These are phyloP conservation scores for Scytalidium lignicola DNA, from an alignment of 2,329 filamentous ascomycete species.

Conservation along the genomic window DNA sequence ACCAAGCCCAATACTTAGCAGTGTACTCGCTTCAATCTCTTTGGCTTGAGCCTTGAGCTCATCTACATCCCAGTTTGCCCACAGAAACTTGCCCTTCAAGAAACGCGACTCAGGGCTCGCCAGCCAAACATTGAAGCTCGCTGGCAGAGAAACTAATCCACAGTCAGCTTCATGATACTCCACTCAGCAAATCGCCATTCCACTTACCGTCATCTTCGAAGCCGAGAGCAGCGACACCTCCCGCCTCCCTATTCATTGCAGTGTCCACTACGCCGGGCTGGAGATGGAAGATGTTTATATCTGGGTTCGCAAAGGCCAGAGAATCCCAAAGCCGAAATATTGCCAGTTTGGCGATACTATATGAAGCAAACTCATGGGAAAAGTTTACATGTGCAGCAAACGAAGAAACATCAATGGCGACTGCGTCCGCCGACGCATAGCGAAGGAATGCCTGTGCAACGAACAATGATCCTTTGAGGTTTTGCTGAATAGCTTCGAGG, in stretches of 20 bases:
- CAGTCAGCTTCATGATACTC: constrained; percentile 12
- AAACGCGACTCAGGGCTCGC: constrained; percentile 37
- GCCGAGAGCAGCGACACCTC: constrained; percentile 16
- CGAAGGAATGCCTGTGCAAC: constrained; percentile 31
- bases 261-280: constrained; percentile 29
- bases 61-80: constrained; percentile 46
- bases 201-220: constrained; percentile 26
- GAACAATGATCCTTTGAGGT: constrained; percentile 29
- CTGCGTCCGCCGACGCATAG: constrained; percentile 25
- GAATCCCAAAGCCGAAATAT: constrained; percentile 27
- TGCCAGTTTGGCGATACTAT: constrained; percentile 26
- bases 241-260: constrained; percentile 23
- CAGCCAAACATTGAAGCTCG: constrained; percentile 19
- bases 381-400: constrained; percentile 30
- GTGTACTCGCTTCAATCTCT: constrained; percentile 25
- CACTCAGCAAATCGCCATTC: background rate
- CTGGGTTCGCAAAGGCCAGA: constrained; percentile 21
- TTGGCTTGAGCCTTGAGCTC: constrained; percentile 37
- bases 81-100: constrained; percentile 40
- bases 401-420: constrained; percentile 32
- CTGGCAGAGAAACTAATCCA: constrained; percentile 16
- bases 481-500: constrained; percentile 28
- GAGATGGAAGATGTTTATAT: constrained; percentile 27
- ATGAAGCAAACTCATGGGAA: constrained; percentile 17
- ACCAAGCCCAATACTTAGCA: constrained; percentile 13